phyloP scores from a whole-genome alignment of 805 yeast genomes.

The Blastobotrys parvus region DNA sequence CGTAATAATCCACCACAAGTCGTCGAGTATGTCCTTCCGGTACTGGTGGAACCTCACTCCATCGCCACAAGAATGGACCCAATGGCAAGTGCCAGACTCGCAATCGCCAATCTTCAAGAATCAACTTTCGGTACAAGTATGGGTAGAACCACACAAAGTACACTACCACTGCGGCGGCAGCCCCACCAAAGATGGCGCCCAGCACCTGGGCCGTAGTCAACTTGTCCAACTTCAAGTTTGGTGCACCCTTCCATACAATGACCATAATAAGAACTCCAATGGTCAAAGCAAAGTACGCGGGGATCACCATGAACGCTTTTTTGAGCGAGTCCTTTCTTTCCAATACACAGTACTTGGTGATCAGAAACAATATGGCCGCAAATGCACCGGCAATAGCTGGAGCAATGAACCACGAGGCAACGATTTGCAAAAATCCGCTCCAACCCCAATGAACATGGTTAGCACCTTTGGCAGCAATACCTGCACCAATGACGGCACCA shows the following conservation, averaged over 20 bases:
- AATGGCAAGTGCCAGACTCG: slow-evolving; percentile 44
- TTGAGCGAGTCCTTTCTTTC: slow-evolving; percentile 48
- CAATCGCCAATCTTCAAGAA: slow-evolving; percentile 59
- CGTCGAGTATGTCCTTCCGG: slow-evolving; percentile 41
- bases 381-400: slow-evolving; percentile 61
- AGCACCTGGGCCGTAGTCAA: slow-evolving; percentile 44
- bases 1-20: slow-evolving; percentile 55
- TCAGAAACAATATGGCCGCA: slow-evolving; percentile 49
- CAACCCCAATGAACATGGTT: slow-evolving; percentile 63
- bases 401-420: slow-evolving; percentile 77
- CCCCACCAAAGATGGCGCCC: slow-evolving; percentile 59
- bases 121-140: slow-evolving; percentile 49
- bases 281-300: slow-evolving; percentile 51
- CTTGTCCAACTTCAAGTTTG: slow-evolving; percentile 48
- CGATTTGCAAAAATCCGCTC: slow-evolving; percentile 61
- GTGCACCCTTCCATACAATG: slow-evolving; percentile 77
- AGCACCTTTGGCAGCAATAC: slow-evolving; percentile 65
- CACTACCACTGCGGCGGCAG: slow-evolving; percentile 44
- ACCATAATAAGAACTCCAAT: slow-evolving; percentile 51
- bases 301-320: slow-evolving; percentile 51
- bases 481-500: slow-evolving; percentile 68
- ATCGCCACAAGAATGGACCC: slow-evolving; percentile 58
- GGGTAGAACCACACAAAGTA: slow-evolving; percentile 53
- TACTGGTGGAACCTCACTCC: slow-evolving; percentile 54
- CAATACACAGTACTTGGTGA: slow-evolving; percentile 52